These are phyloP conservation scores for Flaveria linearis DNA, from an alignment of 129 eudicot genomes.

Conservation along the genomic window DNA sequence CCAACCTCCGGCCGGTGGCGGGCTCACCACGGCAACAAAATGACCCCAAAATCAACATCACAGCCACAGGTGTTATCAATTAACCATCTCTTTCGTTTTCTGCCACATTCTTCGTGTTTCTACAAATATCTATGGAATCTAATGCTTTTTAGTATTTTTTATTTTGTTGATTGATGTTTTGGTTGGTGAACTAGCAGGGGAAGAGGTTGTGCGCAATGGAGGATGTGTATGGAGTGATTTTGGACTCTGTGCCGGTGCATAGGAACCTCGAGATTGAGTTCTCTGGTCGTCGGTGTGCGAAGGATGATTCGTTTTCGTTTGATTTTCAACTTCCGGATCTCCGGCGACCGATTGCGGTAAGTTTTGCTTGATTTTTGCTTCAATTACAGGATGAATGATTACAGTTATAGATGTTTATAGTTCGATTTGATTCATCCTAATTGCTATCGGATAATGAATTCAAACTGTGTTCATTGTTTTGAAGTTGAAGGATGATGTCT, in stretches of 20 bases:
- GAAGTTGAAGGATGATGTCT: too few species aligned
- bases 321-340: conserved; percentile 38
- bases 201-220: conserved; percentile 36
- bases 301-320: conserved; percentile 20
- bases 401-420: too few species aligned
- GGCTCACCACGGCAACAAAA: conserved; percentile 39
- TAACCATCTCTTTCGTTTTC: neutral
- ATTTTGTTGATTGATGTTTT: neutral
- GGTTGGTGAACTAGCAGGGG: conserved; percentile 22
- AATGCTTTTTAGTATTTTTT: neutral
- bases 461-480: neutral
- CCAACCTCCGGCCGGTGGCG: conserved; percentile 14
- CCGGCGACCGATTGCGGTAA: conserved; percentile 29
- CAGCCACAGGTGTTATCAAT: conserved; percentile 18
- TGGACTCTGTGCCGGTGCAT: conserved; percentile 23
- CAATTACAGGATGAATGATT: too few species aligned
- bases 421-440: neutral
- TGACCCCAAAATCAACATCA: conserved; percentile 38
- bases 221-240: conserved; percentile 34
- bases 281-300: conserved; percentile 16
- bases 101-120: neutral
- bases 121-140: conserved; percentile 22
- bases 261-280: conserved; percentile 33
- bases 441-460: neutral
- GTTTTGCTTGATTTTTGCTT: neutral